These are phyloP conservation scores for Dissophora ornata DNA, from an alignment of 192 early-diverging fungal genomes.

Conservation along the genomic window DNA sequence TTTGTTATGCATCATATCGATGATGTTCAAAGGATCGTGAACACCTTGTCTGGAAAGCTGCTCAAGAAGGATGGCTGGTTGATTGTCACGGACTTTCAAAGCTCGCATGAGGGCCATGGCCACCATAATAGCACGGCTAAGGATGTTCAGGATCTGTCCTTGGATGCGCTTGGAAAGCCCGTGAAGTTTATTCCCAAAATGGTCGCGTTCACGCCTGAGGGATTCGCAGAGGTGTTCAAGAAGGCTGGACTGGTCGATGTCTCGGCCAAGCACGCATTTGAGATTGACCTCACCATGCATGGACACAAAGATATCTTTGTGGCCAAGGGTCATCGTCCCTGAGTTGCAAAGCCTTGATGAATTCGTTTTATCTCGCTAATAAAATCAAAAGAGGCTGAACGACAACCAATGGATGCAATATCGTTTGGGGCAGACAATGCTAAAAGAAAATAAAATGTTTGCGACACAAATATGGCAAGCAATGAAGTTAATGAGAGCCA, in stretches of 20 bases:
- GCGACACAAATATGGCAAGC: too few species aligned
- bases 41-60: conserved; percentile 17
- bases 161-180: conserved; percentile 13
- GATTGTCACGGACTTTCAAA: conserved; percentile 20
- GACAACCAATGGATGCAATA: too few species aligned
- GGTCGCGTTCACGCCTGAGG: conserved; percentile 18
- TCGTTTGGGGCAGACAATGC: neutral
- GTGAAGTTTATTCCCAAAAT: conserved; percentile 22
- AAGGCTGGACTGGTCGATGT: conserved; percentile 39
- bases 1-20: conserved; percentile 52
- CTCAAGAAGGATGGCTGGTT: conserved; percentile 37
- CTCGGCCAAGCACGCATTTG: conserved; percentile 5
- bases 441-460: neutral
- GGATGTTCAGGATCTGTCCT: neutral
- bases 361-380: too few species aligned
- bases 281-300: neutral
- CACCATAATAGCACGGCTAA: conserved; percentile 2
- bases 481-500: too few species aligned
- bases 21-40: conserved; percentile 12
- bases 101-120: neutral
- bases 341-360: too few species aligned
- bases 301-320: conserved; percentile 13
- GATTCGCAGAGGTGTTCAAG: neutral
- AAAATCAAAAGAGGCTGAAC: too few species aligned
- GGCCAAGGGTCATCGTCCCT: conserved; percentile 40